Conservation (phyloP, 2,329 filamentous ascomycete genomes). For the Arthrinium phaeospermum region DNA sequence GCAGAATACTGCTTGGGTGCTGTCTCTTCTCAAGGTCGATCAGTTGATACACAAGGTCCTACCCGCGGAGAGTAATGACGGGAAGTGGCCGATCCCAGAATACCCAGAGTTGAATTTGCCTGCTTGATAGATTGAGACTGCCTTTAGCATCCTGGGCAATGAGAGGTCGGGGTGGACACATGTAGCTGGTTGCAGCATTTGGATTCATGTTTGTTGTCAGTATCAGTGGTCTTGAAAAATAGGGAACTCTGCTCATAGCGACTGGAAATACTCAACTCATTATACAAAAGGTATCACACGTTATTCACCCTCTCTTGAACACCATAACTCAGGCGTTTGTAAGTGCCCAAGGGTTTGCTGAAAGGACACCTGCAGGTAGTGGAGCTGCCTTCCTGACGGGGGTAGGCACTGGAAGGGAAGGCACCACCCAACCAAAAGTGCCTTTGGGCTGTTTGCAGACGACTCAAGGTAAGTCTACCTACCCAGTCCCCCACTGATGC, state of each 20-base stretch:
- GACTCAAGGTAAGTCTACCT: neutral
- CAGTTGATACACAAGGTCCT: constrained; percentile 27
- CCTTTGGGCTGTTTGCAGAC: neutral
- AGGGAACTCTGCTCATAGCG: neutral
- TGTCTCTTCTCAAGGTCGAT: constrained; percentile 31
- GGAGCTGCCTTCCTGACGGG: neutral
- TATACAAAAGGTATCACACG: neutral
- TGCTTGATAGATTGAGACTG: neutral
- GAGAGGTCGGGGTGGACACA: neutral
- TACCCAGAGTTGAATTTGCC: constrained; percentile 34
- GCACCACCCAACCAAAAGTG: neutral
- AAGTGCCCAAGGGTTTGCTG: neutral
- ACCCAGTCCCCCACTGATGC: neutral
- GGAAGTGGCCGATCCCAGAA: constrained; percentile 30
- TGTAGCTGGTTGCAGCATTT: neutral
- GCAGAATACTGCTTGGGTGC: constrained; percentile 34
- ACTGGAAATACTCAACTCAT: neutral
- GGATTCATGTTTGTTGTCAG: neutral
- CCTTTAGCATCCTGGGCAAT: no score
- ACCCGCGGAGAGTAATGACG: constrained; percentile 31
- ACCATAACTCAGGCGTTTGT: no score
- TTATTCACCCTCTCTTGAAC: no score
- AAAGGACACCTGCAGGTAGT: neutral
- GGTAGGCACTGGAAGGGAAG: neutral
- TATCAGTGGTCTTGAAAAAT: neutral